Conservation (phyloP, 257 asterid genomes). For the Penstemon davidsonii region DNA sequence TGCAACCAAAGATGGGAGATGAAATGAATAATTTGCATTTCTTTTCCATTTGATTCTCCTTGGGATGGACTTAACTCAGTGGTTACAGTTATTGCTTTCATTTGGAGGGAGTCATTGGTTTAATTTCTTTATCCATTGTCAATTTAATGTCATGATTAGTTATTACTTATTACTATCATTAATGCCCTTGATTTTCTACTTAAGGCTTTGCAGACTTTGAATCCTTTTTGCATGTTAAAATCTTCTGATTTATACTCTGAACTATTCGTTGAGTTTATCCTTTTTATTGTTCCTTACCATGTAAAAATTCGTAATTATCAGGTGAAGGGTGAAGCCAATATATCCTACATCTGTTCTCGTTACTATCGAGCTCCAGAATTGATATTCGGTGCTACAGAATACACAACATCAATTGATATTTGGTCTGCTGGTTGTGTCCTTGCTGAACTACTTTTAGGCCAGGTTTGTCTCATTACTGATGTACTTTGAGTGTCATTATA, state of each 20-base stretch:
- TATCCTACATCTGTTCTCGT: conserved; percentile 90
- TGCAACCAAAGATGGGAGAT: not conserved
- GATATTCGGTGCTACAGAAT: conserved; percentile 89
- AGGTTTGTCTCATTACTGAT: conserved; percentile 47
- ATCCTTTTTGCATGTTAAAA: conserved; percentile 7
- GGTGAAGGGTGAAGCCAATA: conserved; percentile 88
- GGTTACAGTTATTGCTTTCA: not conserved
- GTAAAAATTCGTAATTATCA: conserved; percentile 34
- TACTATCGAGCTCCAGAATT: conserved; percentile 95
- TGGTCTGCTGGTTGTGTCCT: conserved; percentile 97
- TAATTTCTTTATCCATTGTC: not conserved
- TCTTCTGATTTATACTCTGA: not conserved
- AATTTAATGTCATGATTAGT: too few relatives aligned
- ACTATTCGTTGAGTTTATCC: not conserved
- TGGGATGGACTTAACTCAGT: not conserved
- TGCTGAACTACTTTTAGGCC: conserved; percentile 91
- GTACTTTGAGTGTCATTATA: not conserved
- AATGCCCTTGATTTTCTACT: conserved; percentile 3
- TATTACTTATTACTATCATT: not conserved
- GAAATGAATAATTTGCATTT: not conserved
- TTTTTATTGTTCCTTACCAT: conserved; percentile 24
- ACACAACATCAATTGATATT: conserved; percentile 75
- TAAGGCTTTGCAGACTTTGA: not conserved
- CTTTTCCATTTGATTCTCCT: conserved; percentile 1
- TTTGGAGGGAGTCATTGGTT: not conserved